Percentiles rank a stretch among this genome's conserved stretches.
Conservation (phyloP, 2,329 filamentous ascomycete genomes). For the Sporothrix euskadiensis region DNA sequence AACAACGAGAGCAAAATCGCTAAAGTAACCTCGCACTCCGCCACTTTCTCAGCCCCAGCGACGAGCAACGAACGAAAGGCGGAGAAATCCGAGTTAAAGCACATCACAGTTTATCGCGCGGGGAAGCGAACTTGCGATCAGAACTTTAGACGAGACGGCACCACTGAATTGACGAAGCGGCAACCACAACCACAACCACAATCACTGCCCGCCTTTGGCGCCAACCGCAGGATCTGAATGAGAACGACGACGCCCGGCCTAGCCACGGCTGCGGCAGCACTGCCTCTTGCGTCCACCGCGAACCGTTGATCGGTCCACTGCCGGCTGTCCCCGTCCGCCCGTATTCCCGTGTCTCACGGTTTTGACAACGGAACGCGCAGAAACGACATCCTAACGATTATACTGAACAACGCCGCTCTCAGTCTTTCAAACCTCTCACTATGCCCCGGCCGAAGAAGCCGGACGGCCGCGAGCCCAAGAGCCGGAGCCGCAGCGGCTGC, state of each 20-base stretch:
- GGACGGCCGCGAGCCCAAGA: slow-evolving; percentile 64
- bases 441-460: slow-evolving; percentile 69
- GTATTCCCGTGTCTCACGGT: background rate
- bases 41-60: background rate
- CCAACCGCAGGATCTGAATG: slow-evolving; percentile 8
- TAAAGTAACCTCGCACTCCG: background rate
- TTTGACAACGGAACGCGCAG: background rate
- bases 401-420: background rate
- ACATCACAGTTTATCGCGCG: background rate
- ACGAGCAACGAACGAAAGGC: background rate
- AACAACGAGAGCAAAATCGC: background rate
- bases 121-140: background rate
- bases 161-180: background rate
- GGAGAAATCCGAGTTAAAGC: background rate
- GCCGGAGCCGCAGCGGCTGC: slow-evolving; percentile 66
- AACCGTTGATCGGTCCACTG: background rate
- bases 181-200: background rate
- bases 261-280: slow-evolving; percentile 27
- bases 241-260: slow-evolving; percentile 23
- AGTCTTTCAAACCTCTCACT: background rate
- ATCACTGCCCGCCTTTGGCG: background rate
- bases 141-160: background rate
- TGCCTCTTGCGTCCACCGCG: background rate
- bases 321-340: background rate
- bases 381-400: background rate